Base-by-base conservation (phyloP, 441 rosid species). In the Breynia disticha region DNA sequence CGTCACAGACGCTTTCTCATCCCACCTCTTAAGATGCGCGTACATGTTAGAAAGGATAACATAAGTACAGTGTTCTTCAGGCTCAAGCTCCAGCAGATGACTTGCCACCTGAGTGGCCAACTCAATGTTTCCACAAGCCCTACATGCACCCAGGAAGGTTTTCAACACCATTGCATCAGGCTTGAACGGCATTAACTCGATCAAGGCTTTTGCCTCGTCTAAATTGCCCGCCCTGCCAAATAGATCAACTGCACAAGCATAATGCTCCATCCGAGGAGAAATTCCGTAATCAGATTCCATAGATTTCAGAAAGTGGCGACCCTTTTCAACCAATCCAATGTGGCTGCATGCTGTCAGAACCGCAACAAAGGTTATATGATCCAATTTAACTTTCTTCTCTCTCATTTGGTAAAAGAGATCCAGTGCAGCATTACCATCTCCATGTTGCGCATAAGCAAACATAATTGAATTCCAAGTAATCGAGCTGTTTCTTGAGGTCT, bases 281-380 rank as follows among this genome's bases (percentile, higher is more conserved):
- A 82, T 76, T 32, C 82, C 80, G 35, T 76, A 76, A 46, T 77
- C 80, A 0, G 69, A 50, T 66, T 67, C 81, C 93, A 87, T 87
- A 0, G 64, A 68, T 56, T 76, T 66, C 10, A 84, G 74, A 45
- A 84, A 65, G 16, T 68, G 19, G 3, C 59, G 71, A 15, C 96
- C 96, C 60, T 82, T 66, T 59, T 82, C 78, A 32, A 82, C 75
- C n/a, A 82, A 59, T 21, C 93, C 90, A 19, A 68, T 64, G 63
- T 87, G 90, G 72, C 96, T 87, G 61, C 93, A 87, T 46, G 90
- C 96, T n/a, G 87, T 82, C 54, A 82, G 60, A 43, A 80, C 72
- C 11, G 87, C 86, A 42, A 80, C 84, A 63, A 84, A 84, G 42
- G 86, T 84, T 56, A 82, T 66, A 38, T 80, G 93, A 48, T 62